A percentile compares a stretch with the other conserved stretches of the same genome.
phyloP scores from a whole-genome alignment of 805 yeast species.

The Kodamaea fukazawae region DNA sequence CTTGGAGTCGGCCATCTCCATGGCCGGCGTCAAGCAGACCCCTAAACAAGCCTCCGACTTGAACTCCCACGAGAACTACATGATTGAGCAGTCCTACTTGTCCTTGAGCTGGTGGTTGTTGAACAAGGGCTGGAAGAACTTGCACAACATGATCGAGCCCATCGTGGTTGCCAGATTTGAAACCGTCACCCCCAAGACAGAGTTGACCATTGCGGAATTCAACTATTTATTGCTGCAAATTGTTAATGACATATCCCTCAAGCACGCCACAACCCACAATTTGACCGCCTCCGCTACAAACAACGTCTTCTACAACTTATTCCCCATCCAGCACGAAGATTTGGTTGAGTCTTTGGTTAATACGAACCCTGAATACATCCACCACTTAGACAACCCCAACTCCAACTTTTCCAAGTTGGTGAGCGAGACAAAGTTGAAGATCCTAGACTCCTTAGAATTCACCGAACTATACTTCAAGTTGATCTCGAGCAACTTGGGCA shows the following conservation, averaged over 20 bases:
- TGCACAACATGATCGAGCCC: constrained; percentile 51
- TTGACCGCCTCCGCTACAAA: constrained; percentile 7
- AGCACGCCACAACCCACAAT: constrained; percentile 4
- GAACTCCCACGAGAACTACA: constrained; percentile 42
- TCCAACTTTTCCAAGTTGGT: constrained; percentile 39
- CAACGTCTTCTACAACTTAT: constrained; percentile 17
- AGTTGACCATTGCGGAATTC: constrained; percentile 62
- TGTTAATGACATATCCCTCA: constrained; percentile 11
- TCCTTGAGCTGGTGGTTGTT: constrained; percentile 93
- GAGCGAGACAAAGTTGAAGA: constrained; percentile 44
- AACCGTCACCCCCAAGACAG: constrained; percentile 68
- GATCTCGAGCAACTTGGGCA: constrained; percentile 32
- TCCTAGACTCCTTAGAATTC: constrained; percentile 27
- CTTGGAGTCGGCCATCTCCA: constrained; percentile 68
- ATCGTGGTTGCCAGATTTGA: constrained; percentile 61
- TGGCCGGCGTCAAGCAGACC: constrained; percentile 48
- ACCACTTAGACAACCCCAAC: constrained; percentile 35
- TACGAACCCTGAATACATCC: constrained; percentile 42
- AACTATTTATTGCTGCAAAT: constrained; percentile 30
- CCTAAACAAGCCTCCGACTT: constrained; percentile 12
- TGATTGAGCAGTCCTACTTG: constrained; percentile 76
- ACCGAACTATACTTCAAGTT: constrained; percentile 30
- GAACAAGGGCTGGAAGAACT: constrained; percentile 74
- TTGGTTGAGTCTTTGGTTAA: constrained; percentile 48
- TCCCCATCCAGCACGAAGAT: constrained; percentile 38